These are phyloP conservation scores for Coemansia biformis DNA, from an alignment of 192 early-diverging fungal genomes.

Conservation along the genomic window DNA sequence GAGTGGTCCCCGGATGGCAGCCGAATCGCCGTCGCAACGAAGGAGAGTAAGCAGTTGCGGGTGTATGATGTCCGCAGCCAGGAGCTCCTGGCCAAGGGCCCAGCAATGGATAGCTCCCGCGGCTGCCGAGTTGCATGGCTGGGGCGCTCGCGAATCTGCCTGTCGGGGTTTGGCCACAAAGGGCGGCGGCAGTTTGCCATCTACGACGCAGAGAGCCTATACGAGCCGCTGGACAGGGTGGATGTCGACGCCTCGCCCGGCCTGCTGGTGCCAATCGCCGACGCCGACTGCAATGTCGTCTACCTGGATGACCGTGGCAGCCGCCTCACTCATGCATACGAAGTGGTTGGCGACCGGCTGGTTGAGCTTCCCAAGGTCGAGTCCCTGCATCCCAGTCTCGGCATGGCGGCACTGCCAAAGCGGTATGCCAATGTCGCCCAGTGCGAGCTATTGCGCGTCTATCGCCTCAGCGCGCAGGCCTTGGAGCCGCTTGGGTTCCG, in stretches of 20 bases:
- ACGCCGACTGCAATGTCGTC: slow-evolving; percentile 63
- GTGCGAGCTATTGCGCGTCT: slow-evolving; percentile 68
- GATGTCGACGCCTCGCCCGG: slow-evolving; percentile 72
- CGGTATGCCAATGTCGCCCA: slow-evolving; percentile 54
- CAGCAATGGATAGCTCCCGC: slow-evolving; percentile 62
- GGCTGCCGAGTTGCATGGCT: slow-evolving; percentile 67
- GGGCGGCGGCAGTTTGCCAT: slow-evolving; percentile 66
- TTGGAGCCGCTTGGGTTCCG: slow-evolving; percentile 70
- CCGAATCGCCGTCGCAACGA: slow-evolving; percentile 59
- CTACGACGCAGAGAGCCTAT: slow-evolving; percentile 44
- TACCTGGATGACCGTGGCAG: slow-evolving; percentile 76
- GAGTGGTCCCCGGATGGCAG: slow-evolving; percentile 65
- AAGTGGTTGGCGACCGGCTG: slow-evolving; percentile 50
- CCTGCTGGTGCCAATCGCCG: slow-evolving; percentile 62
- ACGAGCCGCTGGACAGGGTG: slow-evolving; percentile 37
- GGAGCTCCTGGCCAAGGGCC: slow-evolving; percentile 54
- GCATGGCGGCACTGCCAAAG: slow-evolving; percentile 72
- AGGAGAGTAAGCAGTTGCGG: slow-evolving; percentile 60
- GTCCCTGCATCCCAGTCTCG: slow-evolving; percentile 57
- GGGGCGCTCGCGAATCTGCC: slow-evolving; percentile 49
- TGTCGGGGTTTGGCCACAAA: slow-evolving; percentile 70
- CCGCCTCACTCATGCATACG: slow-evolving; percentile 67
- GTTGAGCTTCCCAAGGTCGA: slow-evolving; percentile 60
- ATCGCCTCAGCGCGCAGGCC: slow-evolving; percentile 59
- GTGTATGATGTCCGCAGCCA: slow-evolving; percentile 61